These are phyloP conservation scores for Xylariaceae sp. DNA, from an alignment of 2,329 filamentous ascomycete genomes.

Conservation along the genomic window DNA sequence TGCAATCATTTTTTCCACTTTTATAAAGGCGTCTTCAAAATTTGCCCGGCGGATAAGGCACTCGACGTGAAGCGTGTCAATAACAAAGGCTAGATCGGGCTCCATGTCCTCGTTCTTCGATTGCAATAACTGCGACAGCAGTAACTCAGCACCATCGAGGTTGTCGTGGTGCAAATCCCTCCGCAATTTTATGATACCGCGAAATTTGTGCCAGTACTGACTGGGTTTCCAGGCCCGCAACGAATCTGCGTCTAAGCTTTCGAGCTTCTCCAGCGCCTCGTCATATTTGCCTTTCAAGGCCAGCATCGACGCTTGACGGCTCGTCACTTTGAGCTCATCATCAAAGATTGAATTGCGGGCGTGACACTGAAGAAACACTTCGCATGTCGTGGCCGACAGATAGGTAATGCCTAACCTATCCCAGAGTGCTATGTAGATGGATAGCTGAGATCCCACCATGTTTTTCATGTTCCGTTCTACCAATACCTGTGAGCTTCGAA, in stretches of 20 bases:
- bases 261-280: conserved; percentile 59
- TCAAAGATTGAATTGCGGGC: conserved; percentile 57
- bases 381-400: conserved; percentile 57
- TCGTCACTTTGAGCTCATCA: conserved; percentile 71
- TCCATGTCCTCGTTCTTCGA: conserved; percentile 48
- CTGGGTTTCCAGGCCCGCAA: conserved; percentile 72
- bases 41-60: conserved; percentile 47
- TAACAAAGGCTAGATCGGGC: conserved; percentile 48
- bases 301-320: conserved; percentile 64
- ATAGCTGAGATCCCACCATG: conserved; percentile 69
- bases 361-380: conserved; percentile 74
- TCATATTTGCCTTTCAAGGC: conserved; percentile 66
- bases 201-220: conserved; percentile 67
- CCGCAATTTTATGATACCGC: conserved; percentile 61
- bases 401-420: conserved; percentile 63
- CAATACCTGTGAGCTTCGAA: conserved; percentile 78
- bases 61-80: conserved; percentile 52
- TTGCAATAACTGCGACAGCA: conserved; percentile 52
- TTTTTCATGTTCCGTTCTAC: conserved; percentile 69
- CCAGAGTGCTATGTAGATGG: conserved; percentile 70
- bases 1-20: conserved; percentile 44
- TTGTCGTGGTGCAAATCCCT: conserved; percentile 56
- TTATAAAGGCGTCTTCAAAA: conserved; percentile 44
- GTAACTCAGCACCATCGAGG: conserved; percentile 46
- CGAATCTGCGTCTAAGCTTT: conserved; percentile 55